Conservation (phyloP, 2,329 filamentous ascomycete genomes). For the Clonostachys chloroleuca region DNA sequence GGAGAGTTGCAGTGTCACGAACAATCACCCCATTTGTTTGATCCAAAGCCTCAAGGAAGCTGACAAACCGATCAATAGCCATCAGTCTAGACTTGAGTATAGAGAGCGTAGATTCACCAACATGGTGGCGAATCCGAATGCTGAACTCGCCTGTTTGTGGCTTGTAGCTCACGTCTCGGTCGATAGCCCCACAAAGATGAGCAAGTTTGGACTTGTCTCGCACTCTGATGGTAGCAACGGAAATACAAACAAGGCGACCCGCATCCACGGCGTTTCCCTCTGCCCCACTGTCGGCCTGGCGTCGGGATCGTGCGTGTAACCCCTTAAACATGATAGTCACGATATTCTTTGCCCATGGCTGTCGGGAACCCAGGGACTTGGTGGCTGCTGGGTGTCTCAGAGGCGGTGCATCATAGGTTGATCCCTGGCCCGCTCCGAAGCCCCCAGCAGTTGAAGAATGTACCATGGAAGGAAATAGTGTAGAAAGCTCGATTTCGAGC, state of each 20-base stretch:
- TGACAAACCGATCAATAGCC: slow-evolving; percentile 66
- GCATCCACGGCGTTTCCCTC: background rate
- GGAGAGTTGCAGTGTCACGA: slow-evolving; percentile 56
- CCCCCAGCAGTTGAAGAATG: slow-evolving; percentile 2
- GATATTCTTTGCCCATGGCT: slow-evolving; percentile 54
- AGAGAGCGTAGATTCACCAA: slow-evolving; percentile 55
- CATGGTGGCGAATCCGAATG: slow-evolving; percentile 52
- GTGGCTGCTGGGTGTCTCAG: slow-evolving; percentile 5
- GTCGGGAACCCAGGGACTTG: slow-evolving; percentile 14
- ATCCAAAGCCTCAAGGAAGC: slow-evolving; percentile 63
- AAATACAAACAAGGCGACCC: slow-evolving; percentile 28
- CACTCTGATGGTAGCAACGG: slow-evolving; percentile 52
- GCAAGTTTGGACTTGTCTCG: slow-evolving; percentile 48
- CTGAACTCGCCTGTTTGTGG: slow-evolving; percentile 56
- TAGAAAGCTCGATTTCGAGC: slow-evolving; percentile 42
- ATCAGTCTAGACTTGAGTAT: slow-evolving; percentile 56
- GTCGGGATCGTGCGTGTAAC: slow-evolving; percentile 20
- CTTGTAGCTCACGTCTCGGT: slow-evolving; percentile 60
- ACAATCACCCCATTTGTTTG: slow-evolving; percentile 48
- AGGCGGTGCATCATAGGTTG: background rate
- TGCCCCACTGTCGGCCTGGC: slow-evolving; percentile 5
- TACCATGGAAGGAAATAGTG: slow-evolving; percentile 31
- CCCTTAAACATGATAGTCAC: slow-evolving; percentile 54
- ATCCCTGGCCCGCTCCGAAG: background rate
- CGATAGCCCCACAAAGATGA: slow-evolving; percentile 49